These are phyloP conservation scores for Phytophthora megakarya DNA, from an alignment of 352 stramenopile species.

Conservation along the genomic window DNA sequence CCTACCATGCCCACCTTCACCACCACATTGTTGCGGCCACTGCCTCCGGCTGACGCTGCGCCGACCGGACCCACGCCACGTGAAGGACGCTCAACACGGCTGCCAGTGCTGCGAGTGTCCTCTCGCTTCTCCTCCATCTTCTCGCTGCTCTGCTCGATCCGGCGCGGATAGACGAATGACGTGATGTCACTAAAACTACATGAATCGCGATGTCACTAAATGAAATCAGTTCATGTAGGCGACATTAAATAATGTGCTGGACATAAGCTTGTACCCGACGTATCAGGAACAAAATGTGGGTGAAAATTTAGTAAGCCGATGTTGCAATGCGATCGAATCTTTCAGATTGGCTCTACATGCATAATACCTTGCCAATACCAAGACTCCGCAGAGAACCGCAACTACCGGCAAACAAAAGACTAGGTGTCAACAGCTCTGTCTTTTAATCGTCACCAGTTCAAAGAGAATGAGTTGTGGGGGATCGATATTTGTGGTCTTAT, in stretches of 20 bases:
- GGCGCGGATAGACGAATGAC: slow-evolving; percentile 2
- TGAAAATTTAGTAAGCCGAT: too few relatives aligned
- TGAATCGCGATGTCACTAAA: background rate
- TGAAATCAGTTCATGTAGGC: slow-evolving; percentile 6
- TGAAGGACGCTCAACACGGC: slow-evolving; percentile 32
- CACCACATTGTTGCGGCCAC: slow-evolving; percentile 86
- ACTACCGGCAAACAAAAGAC: too few relatives aligned
- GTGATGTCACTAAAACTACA: slow-evolving; percentile 7
- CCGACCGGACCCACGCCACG: slow-evolving; percentile 36
- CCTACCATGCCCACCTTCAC: slow-evolving; percentile 95
- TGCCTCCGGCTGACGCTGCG: slow-evolving; percentile 25
- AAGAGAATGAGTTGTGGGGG: too few relatives aligned
- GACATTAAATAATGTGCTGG: background rate
- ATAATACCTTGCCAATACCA: too few relatives aligned
- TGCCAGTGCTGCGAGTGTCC: slow-evolving; percentile 17
- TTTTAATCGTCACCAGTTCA: too few relatives aligned
- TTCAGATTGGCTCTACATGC: too few relatives aligned
- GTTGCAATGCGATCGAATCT: too few relatives aligned
- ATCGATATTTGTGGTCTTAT: too few relatives aligned
- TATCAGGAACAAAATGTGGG: too few relatives aligned
- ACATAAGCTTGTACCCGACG: too few relatives aligned
- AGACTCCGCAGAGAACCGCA: too few relatives aligned
- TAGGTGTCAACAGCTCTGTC: too few relatives aligned
- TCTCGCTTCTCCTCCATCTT: slow-evolving; percentile 42
- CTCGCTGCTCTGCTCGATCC: slow-evolving; percentile 11